A percentile compares a stretch with the other conserved stretches of the same genome.
Conservation (phyloP, 176 grass and related monocot genomes). For the Zoysia japonica region DNA sequence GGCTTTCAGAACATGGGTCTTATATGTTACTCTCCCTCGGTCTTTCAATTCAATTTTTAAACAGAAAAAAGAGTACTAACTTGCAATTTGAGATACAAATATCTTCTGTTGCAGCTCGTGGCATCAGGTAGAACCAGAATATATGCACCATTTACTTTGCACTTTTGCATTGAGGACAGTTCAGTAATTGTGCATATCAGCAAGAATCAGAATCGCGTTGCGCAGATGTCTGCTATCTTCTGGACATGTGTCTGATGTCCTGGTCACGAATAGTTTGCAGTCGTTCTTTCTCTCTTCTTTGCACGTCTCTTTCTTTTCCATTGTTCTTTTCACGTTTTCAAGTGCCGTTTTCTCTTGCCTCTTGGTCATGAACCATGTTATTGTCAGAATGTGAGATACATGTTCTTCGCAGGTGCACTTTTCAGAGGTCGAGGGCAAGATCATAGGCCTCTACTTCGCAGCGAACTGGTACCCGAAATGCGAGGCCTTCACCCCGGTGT, state of each 20-base stretch:
- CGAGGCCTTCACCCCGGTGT: slow-evolving; percentile 61
- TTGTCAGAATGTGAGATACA: not conserved
- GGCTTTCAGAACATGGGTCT: not conserved
- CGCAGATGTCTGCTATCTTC: slow-evolving; percentile 10
- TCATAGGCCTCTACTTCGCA: slow-evolving; percentile 62
- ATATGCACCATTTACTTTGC: not conserved
- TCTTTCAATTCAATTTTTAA: not conserved
- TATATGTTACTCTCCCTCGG: not conserved
- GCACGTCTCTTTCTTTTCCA: not conserved
- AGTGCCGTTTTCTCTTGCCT: not conserved
- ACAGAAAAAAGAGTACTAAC: not conserved
- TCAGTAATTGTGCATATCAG: not conserved
- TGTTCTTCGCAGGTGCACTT: slow-evolving; percentile 41
- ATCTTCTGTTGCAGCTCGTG: not conserved
- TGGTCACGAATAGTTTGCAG: not conserved
- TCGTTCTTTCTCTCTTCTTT: not conserved
- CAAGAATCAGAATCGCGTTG: slow-evolving; percentile 20
- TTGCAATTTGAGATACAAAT: not conserved
- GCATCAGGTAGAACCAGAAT: not conserved
- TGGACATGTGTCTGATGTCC: not conserved
- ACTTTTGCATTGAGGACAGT: slow-evolving; percentile 5
- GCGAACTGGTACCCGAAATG: slow-evolving; percentile 68
- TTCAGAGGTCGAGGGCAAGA: slow-evolving; percentile 52
- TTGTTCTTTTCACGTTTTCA: not conserved
- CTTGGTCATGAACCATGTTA: not conserved